phyloP scores from a whole-genome alignment of 306 rosid species.

The Pyrus betulifolia region DNA sequence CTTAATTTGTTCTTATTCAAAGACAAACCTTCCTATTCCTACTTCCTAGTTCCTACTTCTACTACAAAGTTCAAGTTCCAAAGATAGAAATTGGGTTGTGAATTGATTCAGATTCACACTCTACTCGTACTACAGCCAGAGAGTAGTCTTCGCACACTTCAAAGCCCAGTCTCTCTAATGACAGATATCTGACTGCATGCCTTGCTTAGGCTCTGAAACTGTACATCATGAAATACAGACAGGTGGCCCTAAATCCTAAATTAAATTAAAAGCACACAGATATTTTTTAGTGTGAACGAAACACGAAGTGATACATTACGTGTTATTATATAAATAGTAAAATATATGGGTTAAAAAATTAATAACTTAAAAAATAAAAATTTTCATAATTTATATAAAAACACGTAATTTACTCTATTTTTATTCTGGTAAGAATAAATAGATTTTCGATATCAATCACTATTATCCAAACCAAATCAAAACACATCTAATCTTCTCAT shows the following conservation, averaged over 20 bases:
- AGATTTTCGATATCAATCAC: too few species aligned
- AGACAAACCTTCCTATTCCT: neutral
- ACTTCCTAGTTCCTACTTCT: neutral
- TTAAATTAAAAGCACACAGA: neutral
- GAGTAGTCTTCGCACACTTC: conserved; percentile 26
- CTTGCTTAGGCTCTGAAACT: neutral
- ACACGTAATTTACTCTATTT: rapidly evolving
- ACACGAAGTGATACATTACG: rapidly evolving
- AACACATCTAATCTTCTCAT: neutral
- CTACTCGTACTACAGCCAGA: neutral
- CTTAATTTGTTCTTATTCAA: neutral
- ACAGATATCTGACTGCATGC: neutral
- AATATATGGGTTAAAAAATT: too few species aligned
- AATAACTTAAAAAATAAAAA: too few species aligned
- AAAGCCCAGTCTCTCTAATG: conserved; percentile 31
- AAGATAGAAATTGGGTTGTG: conserved; percentile 4
- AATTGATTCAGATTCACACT: conserved; percentile 2
- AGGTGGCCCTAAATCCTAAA: neutral
- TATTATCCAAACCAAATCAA: neutral
- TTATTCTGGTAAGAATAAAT: rapidly evolving
- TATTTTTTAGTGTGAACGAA: too few species aligned
- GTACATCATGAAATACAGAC: neutral
- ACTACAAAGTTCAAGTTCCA: conserved; percentile 35
- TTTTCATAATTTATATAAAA: too few species aligned
- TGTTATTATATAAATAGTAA: too few species aligned